Evolutionary conservation across 2,329 filamentous ascomycete genomes (phyloP), one percentile per base, ranked within the genome.

Genomic region (Penicillium verrucosum): DNA sequence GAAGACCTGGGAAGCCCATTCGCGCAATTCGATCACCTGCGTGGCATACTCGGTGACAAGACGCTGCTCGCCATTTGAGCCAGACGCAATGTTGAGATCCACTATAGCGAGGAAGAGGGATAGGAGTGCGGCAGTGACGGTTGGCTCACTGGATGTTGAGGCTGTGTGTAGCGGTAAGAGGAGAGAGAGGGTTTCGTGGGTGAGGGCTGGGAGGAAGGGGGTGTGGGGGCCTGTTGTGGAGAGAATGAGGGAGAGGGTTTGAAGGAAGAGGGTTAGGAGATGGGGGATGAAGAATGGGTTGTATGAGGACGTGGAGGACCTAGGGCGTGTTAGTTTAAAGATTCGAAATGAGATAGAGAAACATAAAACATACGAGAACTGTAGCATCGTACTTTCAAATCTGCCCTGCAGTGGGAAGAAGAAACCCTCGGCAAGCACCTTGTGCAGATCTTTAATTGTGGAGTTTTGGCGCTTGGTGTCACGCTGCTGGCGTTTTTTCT

Each of bases 401-500:
- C 90, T 87, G 0, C 88, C 89, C 0, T 89, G 88, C 10, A 99
- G 80, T 0, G 94, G 93, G 61, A 89, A 89, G 82, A 97, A 97
- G 78, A 97, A 94, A 16, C 82, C 83, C 0, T 85, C 80, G 0
- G 86, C 83, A 27, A 97, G 84, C 27, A 96, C 78, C 49, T 87
- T 85, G 38, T 92, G 88, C 0, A 96, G 85, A 9, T 87, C 87
- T 68, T 96, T 96, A 11, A 88, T 83, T 14, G 88, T 87, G 4
- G 86, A 80, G 54, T 80, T 80, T 47, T 79, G 81, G 47, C 82
- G 78, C 59, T 77, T 69, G 11, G 70, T 66, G 32, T 73, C 69
- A 46, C 71, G 73, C 47, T 76, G 70, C 51, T 77, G 73, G 12
- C 76, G 75, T 50, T 79, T 81, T 54, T 82, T 83, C 66, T 88